Conservation (phyloP, 1,284 basidiomycete genomes). For the Tausonia pullulans region DNA sequence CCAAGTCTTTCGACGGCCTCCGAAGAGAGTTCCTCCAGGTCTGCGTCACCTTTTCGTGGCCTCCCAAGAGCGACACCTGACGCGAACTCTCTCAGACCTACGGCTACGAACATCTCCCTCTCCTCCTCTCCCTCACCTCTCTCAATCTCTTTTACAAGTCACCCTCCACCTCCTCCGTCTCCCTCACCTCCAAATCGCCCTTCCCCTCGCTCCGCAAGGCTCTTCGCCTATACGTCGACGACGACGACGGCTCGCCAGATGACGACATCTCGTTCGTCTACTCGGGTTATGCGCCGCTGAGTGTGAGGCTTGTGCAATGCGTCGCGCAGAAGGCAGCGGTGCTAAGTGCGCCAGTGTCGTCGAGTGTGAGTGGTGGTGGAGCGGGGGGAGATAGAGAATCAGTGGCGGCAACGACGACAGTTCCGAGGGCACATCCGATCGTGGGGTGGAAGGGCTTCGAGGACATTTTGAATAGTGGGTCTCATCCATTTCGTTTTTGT, state of each 20-base stretch:
- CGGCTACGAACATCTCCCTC: slow-evolving; percentile 77
- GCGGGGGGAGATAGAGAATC: slow-evolving; percentile 41
- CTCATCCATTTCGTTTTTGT: background rate
- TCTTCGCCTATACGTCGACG: slow-evolving; percentile 85
- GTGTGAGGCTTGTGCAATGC: slow-evolving; percentile 82
- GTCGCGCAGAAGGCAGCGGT: slow-evolving; percentile 81
- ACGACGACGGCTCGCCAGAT: slow-evolving; percentile 54
- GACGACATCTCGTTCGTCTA: slow-evolving; percentile 93
- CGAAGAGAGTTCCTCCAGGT: slow-evolving; percentile 88
- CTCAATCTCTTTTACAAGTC: slow-evolving; percentile 48
- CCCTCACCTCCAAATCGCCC: slow-evolving; percentile 34
- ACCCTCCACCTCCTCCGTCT: slow-evolving; percentile 19
- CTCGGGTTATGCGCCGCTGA: slow-evolving; percentile 92
- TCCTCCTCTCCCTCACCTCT: slow-evolving; percentile 67
- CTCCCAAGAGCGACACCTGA: too few relatives aligned
- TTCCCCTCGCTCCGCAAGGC: slow-evolving; percentile 66
- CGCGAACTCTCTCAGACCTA: slow-evolving; percentile 51
- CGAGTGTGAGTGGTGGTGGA: slow-evolving; percentile 27
- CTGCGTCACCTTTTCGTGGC: background rate
- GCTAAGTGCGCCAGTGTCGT: slow-evolving; percentile 47
- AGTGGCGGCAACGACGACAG: slow-evolving; percentile 30
- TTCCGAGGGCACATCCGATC: slow-evolving; percentile 65
- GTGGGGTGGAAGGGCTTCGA: slow-evolving; percentile 96
- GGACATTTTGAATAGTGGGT: slow-evolving; percentile 57
- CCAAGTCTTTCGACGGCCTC: slow-evolving; percentile 72